Evolutionary conservation across 75 land plant species (phyloP).

Genomic region (Pinus tabuliformis): DNA sequence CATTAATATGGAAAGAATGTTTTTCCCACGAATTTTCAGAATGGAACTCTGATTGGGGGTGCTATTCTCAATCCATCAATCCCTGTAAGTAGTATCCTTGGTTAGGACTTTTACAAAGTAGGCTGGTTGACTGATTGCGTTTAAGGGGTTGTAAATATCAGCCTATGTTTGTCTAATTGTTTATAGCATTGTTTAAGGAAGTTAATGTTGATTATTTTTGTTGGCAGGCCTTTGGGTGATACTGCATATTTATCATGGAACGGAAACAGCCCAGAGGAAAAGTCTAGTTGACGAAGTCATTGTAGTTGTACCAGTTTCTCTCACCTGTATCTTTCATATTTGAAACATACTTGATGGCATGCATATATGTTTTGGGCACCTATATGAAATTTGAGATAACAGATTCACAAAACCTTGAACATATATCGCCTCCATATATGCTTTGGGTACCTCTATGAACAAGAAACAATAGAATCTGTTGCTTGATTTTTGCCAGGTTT

Average conservation of each 20-base stretch:
- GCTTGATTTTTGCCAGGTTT: too few relatives aligned
- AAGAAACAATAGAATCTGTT: too few relatives aligned
- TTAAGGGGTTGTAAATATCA: too few relatives aligned
- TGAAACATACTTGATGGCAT: too few relatives aligned
- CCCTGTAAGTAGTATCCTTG: slow-evolving; percentile 25
- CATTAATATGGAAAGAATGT: slow-evolving; percentile 40
- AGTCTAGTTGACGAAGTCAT: background rate
- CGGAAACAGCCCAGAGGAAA: slow-evolving; percentile 22
- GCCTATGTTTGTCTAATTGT: too few relatives aligned
- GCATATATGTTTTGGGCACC: too few relatives aligned
- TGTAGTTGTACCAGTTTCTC: background rate
- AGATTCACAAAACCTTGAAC: too few relatives aligned
- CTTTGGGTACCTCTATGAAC: too few relatives aligned
- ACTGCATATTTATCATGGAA: slow-evolving; percentile 65
- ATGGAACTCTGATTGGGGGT: slow-evolving; percentile 41
- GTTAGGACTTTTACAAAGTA: background rate
- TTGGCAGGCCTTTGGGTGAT: slow-evolving; percentile 62
- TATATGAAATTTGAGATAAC: too few relatives aligned
- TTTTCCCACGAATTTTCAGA: slow-evolving; percentile 39
- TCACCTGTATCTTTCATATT: background rate
- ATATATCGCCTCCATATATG: too few relatives aligned
- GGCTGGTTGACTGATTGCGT: too few relatives aligned
- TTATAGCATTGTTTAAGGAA: too few relatives aligned
- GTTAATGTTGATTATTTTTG: background rate
- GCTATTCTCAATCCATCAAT: slow-evolving; percentile 22